A percentile compares a stretch with the other conserved stretches of the same genome.
phyloP scores from a whole-genome alignment of 257 asterid genomes.

The Solanum rostratum region DNA sequence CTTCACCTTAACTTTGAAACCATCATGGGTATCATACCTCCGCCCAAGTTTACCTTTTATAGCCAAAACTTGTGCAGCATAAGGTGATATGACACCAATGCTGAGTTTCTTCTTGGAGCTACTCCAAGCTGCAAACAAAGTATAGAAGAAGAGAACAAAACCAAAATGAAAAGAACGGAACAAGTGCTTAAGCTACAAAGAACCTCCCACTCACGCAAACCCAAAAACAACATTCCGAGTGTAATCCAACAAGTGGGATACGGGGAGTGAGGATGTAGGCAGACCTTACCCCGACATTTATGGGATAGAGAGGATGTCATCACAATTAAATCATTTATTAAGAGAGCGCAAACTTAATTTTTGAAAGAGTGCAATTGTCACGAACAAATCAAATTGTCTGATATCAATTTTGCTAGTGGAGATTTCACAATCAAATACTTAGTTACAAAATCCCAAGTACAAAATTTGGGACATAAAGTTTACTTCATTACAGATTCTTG shows the following conservation, averaged over 20 bases:
- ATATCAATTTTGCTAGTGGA: neutral
- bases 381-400: neutral
- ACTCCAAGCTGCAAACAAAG: conserved; percentile 28
- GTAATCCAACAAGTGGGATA: too few species aligned
- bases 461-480: neutral
- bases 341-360: neutral
- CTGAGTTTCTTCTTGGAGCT: conserved; percentile 26
- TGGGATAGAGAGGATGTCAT: neutral
- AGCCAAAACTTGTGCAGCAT: conserved; percentile 55
- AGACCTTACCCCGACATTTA: too few species aligned
- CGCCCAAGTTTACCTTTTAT: conserved; percentile 21
- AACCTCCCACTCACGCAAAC: neutral
- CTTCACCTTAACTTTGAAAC: conserved; percentile 44
- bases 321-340: neutral
- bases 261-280: too few species aligned
- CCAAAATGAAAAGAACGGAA: neutral
- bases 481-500: neutral
- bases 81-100: conserved; percentile 64
- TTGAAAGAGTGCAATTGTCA: neutral
- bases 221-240: neutral
- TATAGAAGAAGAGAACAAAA: neutral
- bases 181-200: neutral
- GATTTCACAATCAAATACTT: neutral
- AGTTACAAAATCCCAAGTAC: neutral
- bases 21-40: conserved; percentile 16